phyloP scores from a whole-genome alignment of 2,329 filamentous ascomycete genomes.

The Venturia aucupariae region DNA sequence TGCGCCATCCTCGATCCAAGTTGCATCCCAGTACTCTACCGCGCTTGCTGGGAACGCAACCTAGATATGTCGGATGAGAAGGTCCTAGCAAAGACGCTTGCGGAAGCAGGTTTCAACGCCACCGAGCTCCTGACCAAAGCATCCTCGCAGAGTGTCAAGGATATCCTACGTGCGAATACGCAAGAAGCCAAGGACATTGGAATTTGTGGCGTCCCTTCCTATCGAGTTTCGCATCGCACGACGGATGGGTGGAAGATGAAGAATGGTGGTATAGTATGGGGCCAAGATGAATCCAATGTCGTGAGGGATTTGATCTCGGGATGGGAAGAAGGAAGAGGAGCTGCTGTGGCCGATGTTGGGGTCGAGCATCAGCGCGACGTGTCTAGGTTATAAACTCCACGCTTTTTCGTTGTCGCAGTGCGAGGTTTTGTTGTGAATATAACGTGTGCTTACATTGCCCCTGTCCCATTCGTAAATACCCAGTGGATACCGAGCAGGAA shows the following conservation, averaged over 20 bases:
- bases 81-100: constrained; percentile 21
- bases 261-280: constrained; percentile 25
- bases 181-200: constrained; percentile 24
- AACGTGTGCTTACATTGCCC: too few species aligned
- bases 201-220: constrained; percentile 27
- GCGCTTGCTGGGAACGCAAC: constrained; percentile 27
- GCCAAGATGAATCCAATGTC: constrained; percentile 26
- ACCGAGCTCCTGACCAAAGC: constrained; percentile 21
- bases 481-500: too few species aligned
- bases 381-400: neutral
- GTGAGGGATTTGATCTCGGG: constrained; percentile 28
- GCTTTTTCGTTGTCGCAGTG: neutral
- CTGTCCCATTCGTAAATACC: too few species aligned
- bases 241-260: constrained; percentile 17
- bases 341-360: neutral
- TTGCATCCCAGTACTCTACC: constrained; percentile 22
- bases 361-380: neutral
- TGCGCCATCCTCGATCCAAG: constrained; percentile 23
- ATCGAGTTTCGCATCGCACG: constrained; percentile 21
- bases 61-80: constrained; percentile 23
- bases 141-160: constrained; percentile 21
- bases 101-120: constrained; percentile 23
- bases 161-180: constrained; percentile 22
- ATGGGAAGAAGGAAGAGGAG: constrained; percentile 19
- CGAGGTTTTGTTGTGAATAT: too few species aligned